Percentiles rank a stretch among this genome's conserved stretches.
Conservation (phyloP, 2,329 filamentous ascomycete genomes). For the Colletotrichum tropicicola region DNA sequence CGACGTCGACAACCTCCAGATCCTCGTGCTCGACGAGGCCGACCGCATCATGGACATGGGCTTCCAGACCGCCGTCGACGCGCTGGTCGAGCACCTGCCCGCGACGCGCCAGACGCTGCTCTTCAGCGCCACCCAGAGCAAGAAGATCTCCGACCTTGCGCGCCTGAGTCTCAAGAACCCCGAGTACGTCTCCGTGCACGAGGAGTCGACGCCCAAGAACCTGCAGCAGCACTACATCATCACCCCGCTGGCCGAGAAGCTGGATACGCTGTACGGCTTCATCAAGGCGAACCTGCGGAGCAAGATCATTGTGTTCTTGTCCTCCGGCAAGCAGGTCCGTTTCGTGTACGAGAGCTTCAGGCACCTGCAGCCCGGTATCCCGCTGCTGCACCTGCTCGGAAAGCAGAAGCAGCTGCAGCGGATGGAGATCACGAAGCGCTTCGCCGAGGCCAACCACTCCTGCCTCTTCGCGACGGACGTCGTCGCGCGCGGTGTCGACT, state of each 20-base stretch:
- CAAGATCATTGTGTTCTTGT: constrained; percentile 96
- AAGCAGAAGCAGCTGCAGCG: constrained; percentile 92
- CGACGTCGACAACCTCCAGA: constrained; percentile 89
- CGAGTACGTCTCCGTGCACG: constrained; percentile 95
- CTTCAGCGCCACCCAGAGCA: constrained; percentile 96
- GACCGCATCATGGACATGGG: constrained; percentile 99
- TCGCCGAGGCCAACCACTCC: constrained; percentile 80
- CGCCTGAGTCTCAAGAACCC: constrained; percentile 88
- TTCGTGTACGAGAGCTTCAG: constrained; percentile 95
- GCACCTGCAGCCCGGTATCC: constrained; percentile 92
- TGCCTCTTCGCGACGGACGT: constrained; percentile 97
- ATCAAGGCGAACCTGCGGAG: constrained; percentile 89
- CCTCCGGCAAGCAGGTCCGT: constrained; percentile 94
- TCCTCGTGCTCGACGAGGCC: constrained; percentile 94
- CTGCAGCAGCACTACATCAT: constrained; percentile 93
- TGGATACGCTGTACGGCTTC: constrained; percentile 93
- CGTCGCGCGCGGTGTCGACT: constrained; percentile 92
- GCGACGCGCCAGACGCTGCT: constrained; percentile 88
- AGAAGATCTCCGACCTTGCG: constrained; percentile 90
- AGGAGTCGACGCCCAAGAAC: constrained; percentile 83
- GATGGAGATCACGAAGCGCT: constrained; percentile 86
- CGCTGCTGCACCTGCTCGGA: constrained; percentile 90
- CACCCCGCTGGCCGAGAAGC: constrained; percentile 85
- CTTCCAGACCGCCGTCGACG: constrained; percentile 89
- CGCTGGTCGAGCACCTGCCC: constrained; percentile 90